phyloP scores from a whole-genome alignment of 129 eudicot genomes.

The Saussurea involucrata region DNA sequence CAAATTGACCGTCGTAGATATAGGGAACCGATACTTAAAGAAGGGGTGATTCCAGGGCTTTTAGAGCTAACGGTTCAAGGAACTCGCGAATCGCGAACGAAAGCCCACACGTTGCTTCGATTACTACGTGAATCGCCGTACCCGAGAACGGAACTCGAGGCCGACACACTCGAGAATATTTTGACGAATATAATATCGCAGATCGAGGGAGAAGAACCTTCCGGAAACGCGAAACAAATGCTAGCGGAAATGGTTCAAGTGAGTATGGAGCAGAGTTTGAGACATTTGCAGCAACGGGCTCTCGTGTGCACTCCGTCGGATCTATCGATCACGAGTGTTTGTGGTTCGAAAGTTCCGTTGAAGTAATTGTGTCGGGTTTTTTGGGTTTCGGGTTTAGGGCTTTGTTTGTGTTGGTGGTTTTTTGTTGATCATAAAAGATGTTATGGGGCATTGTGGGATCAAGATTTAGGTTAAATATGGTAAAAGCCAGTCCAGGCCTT shows the following conservation, averaged over 20 bases:
- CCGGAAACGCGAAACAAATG: conserved; percentile 91
- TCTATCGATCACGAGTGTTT: conserved; percentile 40
- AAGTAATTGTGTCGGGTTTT: conserved; percentile 22
- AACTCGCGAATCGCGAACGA: conserved; percentile 52
- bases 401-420: conserved; percentile 2
- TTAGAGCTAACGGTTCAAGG: conserved; percentile 97
- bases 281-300: conserved; percentile 92
- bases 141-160: conserved; percentile 60
- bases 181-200: conserved; percentile 66
- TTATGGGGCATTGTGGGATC: neutral
- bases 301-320: conserved; percentile 77
- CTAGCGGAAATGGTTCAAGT: conserved; percentile 96
- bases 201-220: conserved; percentile 82
- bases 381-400: neutral
- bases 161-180: conserved; percentile 73
- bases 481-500: conserved; percentile 39
- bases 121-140: conserved; percentile 76
- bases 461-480: conserved; percentile 11
- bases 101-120: conserved; percentile 67
- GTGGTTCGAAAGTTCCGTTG: conserved; percentile 59
- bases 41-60: conserved; percentile 97
- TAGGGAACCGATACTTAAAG: conserved; percentile 85
- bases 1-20: conserved; percentile 65
- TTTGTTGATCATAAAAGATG: conserved; percentile 10
- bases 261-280: conserved; percentile 91